Conservation (phyloP, 139 green algal species). For the Haematococcus lacustris region DNA sequence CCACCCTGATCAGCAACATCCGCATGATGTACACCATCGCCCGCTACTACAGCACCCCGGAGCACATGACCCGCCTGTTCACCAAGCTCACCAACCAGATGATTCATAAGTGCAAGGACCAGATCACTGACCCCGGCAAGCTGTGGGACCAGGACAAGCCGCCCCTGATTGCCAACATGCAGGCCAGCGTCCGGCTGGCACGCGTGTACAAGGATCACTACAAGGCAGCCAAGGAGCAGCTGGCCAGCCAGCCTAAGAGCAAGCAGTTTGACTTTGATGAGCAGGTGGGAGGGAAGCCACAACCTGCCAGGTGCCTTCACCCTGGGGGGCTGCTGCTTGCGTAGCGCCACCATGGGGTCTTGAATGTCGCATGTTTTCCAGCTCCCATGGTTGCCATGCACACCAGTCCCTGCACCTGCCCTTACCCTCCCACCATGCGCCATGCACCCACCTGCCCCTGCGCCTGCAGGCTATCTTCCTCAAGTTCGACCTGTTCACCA, state of each 20-base stretch:
- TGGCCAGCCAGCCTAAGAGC: constrained; percentile 40
- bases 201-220: constrained; percentile 68
- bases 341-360: no score
- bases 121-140: constrained; percentile 53
- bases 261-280: constrained; percentile 71
- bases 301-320: no score
- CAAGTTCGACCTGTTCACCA: constrained; percentile 84
- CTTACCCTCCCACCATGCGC: neutral
- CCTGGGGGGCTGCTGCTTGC: no score
- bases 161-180: constrained; percentile 55
- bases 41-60: constrained; percentile 76
- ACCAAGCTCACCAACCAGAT: constrained; percentile 78
- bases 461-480: constrained; percentile 56
- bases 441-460: neutral
- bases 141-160: constrained; percentile 75
- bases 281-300: no score
- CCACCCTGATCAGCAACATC: constrained; percentile 70
- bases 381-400: no score
- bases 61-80: constrained; percentile 79
- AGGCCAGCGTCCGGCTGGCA: constrained; percentile 42
- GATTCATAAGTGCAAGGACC: constrained; percentile 63
- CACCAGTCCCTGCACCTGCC: neutral
- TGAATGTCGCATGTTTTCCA: no score
- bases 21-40: constrained; percentile 83
- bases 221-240: constrained; percentile 45